Percentiles rank a stretch among this genome's conserved stretches.
These are phyloP conservation scores for Aspergillus sp. DNA, from an alignment of 2,329 filamentous ascomycete genomes.

Conservation along the genomic window DNA sequence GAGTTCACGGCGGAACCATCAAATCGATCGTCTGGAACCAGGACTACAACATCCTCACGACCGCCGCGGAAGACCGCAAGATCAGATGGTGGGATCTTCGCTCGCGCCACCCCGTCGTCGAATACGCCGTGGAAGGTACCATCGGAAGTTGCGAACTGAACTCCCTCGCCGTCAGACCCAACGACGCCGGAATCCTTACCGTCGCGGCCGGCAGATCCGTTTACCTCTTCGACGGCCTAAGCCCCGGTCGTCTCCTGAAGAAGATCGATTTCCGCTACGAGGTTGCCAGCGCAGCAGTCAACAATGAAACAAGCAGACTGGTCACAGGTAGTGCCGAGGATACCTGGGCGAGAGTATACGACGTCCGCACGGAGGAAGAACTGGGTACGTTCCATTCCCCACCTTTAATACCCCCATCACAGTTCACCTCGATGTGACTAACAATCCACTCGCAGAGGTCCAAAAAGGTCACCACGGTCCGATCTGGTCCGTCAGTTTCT, in stretches of 20 bases:
- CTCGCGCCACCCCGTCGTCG: slow-evolving; percentile 70
- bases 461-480: slow-evolving; percentile 97
- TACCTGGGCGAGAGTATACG: slow-evolving; percentile 95
- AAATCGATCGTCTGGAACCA: slow-evolving; percentile 95
- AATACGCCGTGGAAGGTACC: slow-evolving; percentile 76
- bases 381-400: slow-evolving; percentile 55
- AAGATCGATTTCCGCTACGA: slow-evolving; percentile 78
- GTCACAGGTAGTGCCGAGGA: slow-evolving; percentile 89
- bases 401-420: too few species aligned
- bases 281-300: slow-evolving; percentile 86
- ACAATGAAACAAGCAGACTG: slow-evolving; percentile 76
- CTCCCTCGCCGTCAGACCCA: slow-evolving; percentile 61
- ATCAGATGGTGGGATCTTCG: slow-evolving; percentile 94
- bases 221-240: slow-evolving; percentile 82
- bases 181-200: slow-evolving; percentile 72
- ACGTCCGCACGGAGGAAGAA: slow-evolving; percentile 80
- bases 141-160: slow-evolving; percentile 94
- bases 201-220: slow-evolving; percentile 93
- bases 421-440: not conserved
- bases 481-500: slow-evolving; percentile 94
- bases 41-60: slow-evolving; percentile 85
- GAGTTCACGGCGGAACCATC: slow-evolving; percentile 82
- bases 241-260: slow-evolving; percentile 73
- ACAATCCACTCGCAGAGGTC: slow-evolving; percentile 60
- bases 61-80: slow-evolving; percentile 85